Evolutionary conservation across 768 basidiomycete genomes (phyloP), one percentile per base, ranked within the genome.

Genomic region (Cubamyces lactineus): DNA sequence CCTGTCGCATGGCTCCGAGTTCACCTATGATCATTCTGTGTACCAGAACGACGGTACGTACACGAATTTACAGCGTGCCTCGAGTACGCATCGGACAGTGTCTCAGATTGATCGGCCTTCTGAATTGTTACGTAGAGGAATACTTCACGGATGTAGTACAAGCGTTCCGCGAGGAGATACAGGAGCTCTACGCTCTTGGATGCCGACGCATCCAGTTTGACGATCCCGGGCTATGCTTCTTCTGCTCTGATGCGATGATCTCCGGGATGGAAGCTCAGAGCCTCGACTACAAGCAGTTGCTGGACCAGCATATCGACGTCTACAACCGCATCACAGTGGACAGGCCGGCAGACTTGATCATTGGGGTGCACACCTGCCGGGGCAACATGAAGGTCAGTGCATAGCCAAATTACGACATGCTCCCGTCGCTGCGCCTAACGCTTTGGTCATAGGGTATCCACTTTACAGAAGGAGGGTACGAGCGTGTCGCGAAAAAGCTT

Each of bases 271-370:
- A 79, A 65, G 77, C 77, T 15, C 83, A 80, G 23, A 83, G 83
- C 0, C 78, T 83, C 13, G 85, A 92, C 71, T 79, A 84, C 21
- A 85, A 84, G 57, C 79, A 79, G 4, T 77, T 91, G 53, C 77
- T 91, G 17, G 82, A 86, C 59, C 83, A 82, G 72, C 88, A 76
- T 60, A 85, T 89, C 69, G 79, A 81, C 46, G 82, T 86, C 15
- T 86, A 87, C 78, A 86, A 84, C 69, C 71, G 79, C 24, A 79
- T 83, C 64, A 79, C 84, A 0, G 72, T 77, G 30, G 59, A 78
- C 48, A 77, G 84, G 26, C 85, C 86, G 4, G 69, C 68, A 24
- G 85, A 87, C 70, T 69, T 88, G 57, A 80, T 74, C 46, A 68
- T 85, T 39, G 78, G 83, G 21, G 66, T 87, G 38, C 86, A 88